Conservation (phyloP, 129 eudicot species). For the Tagetes patula region DNA sequence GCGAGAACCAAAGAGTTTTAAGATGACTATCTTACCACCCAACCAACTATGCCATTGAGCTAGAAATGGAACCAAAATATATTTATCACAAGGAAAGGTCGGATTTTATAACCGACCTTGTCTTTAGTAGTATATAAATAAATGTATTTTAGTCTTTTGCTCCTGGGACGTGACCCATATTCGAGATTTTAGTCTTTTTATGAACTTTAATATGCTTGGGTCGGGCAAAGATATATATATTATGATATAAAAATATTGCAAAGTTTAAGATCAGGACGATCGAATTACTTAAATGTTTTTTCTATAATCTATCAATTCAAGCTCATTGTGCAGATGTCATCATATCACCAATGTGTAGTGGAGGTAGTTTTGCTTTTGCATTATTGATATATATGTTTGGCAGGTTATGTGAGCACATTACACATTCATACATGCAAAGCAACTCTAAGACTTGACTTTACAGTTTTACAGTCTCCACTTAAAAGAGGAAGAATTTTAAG, state of each 20-base stretch:
- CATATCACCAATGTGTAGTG: conserved; percentile 16
- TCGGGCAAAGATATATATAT: background rate
- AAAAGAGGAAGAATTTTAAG: background rate
- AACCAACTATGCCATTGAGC: no score
- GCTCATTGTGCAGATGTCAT: conserved; percentile 10
- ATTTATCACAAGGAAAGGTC: no score
- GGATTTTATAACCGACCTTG: no score
- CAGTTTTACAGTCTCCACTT: background rate
- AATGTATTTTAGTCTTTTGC: no score
- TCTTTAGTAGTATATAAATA: no score
- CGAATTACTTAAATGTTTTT: background rate
- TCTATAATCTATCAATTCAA: conserved; percentile 9
- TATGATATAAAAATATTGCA: background rate
- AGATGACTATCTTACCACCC: no score
- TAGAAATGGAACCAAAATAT: no score
- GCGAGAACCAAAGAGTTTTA: no score
- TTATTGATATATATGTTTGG: conserved; percentile 10
- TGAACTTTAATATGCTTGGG: no score
- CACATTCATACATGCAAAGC: conserved; percentile 11
- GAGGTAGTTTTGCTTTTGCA: conserved; percentile 20
- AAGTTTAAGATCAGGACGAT: background rate
- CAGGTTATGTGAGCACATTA: conserved; percentile 1
- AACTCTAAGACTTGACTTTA: background rate
- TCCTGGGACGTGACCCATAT: no score
- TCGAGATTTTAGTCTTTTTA: no score